These are phyloP conservation scores for Rhizophagus prolifer DNA, from an alignment of 192 early-diverging fungal genomes.

Conservation along the genomic window DNA sequence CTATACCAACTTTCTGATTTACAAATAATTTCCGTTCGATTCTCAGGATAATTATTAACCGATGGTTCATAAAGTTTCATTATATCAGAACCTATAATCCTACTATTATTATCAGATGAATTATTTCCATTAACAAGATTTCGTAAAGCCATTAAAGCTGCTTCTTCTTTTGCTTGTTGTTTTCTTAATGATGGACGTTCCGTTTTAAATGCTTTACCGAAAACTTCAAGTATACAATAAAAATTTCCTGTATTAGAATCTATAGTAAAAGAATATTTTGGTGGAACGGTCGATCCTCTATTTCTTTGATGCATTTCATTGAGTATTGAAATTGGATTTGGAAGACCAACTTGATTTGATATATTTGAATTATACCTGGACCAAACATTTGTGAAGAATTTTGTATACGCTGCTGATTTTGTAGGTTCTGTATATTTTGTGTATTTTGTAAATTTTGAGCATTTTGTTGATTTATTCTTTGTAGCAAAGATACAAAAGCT, in stretches of 20 bases:
- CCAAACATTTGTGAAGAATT: background rate
- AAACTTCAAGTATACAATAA: slow-evolving; percentile 13
- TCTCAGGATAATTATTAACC: background rate
- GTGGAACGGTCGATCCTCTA: background rate
- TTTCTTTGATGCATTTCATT: slow-evolving; percentile 14
- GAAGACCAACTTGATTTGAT: background rate
- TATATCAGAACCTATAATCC: background rate
- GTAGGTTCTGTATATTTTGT: background rate
- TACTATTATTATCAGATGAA: background rate
- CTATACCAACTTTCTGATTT: slow-evolving; percentile 1
- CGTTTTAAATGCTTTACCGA: background rate
- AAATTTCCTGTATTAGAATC: background rate
- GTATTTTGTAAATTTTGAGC: background rate
- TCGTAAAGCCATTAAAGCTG: background rate
- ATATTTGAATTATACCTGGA: background rate
- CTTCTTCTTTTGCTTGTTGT: slow-evolving; percentile 18
- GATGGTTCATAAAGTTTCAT: background rate
- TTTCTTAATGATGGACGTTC: background rate
- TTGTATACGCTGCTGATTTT: too few species aligned
- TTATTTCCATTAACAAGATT: background rate
- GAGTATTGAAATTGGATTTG: slow-evolving; percentile 19
- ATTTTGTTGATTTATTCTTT: background rate
- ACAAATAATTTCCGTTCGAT: background rate
- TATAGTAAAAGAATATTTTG: background rate
- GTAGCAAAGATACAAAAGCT: background rate